Base-by-base conservation (phyloP, 129 eudicot genomes). In the Daucus carota region DNA sequence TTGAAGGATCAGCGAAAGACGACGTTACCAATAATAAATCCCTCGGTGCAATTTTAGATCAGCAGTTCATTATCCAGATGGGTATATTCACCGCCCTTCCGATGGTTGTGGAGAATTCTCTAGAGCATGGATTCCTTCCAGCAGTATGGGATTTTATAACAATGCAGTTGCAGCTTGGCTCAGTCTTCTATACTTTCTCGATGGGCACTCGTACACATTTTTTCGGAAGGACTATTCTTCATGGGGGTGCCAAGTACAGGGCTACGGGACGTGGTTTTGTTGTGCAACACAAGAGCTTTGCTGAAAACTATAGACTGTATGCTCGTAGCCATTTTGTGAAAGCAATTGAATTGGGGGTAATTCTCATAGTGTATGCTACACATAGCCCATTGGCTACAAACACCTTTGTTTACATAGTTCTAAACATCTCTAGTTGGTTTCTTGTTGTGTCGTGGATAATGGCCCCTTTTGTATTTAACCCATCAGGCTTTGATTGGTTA, bases 221-320 rank as follows among this genome's bases (percentile, higher is more conserved):
- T 79, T 93, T 93, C 48, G 98, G 98, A 12, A 83, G 98, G 57
- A 93, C 98, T 63, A 88, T 90, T 69, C 92, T 90, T 33, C 98
- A 93, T 22, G 98, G 98, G 8, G 98, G 98, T 7, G 98, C 98
- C 38, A 93, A 93, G 80, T 93, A 93, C 66, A 84, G 95, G 70
- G 97, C 96, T 73, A 90, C 98, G 0, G 97, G 98, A 17, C 90
- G 98, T 24, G 98, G 98, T 34, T 93, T 93, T 77, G 97, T 93
- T 45, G 96, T 90, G 10, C 85, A 88, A 70, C 98, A 88, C 79
- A 90, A 93, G 71, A 87, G 85, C 60, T 90, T 93, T 40, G 83
- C 85, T 0, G 98, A 90, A 60, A 90, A 90, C 75, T 93, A 90
- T 42, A 80, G 96, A 46, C 76, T 93, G 70, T 93, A 87, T 72